Conservation (phyloP, 257 asterid species). For the Jacaranda copaia region DNA sequence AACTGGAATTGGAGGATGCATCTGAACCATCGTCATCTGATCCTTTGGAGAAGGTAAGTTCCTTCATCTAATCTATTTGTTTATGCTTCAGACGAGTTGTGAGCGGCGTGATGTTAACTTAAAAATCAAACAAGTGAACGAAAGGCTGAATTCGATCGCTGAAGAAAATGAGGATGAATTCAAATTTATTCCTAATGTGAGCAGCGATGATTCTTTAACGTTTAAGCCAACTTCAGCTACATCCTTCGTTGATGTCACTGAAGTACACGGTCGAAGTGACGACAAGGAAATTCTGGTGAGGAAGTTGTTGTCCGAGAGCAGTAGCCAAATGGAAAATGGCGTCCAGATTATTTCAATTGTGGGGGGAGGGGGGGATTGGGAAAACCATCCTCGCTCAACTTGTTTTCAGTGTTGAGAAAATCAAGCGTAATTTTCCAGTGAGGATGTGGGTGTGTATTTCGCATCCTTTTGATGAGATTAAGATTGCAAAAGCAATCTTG, state of each 20-base stretch:
- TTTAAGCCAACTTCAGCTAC: too few species aligned
- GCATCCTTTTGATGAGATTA: slow-evolving; percentile 43
- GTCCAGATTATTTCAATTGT: background rate
- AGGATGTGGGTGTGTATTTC: slow-evolving; percentile 30
- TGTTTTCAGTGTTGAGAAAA: background rate
- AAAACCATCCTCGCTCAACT: background rate
- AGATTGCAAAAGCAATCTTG: slow-evolving; percentile 46
- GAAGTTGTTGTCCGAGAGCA: background rate
- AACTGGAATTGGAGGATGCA: background rate
- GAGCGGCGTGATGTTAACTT: too few species aligned
- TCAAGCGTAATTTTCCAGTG: background rate
- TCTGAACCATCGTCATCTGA: background rate
- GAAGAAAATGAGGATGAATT: too few species aligned
- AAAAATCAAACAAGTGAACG: too few species aligned
- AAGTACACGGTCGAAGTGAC: background rate
- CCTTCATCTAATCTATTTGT: too few species aligned
- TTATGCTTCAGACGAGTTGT: too few species aligned
- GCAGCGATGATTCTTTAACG: too few species aligned
- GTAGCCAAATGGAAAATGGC: background rate
- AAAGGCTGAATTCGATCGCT: too few species aligned
- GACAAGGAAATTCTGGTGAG: background rate
- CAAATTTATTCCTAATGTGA: too few species aligned
- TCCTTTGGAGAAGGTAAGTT: background rate
- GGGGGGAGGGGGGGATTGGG: slow-evolving; percentile 5
- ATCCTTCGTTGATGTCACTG: background rate